Percentiles rank a stretch among this genome's conserved stretches.
Conservation (phyloP, 495 filamentous ascomycete genomes). For the Astrothelium subdiscretum region DNA sequence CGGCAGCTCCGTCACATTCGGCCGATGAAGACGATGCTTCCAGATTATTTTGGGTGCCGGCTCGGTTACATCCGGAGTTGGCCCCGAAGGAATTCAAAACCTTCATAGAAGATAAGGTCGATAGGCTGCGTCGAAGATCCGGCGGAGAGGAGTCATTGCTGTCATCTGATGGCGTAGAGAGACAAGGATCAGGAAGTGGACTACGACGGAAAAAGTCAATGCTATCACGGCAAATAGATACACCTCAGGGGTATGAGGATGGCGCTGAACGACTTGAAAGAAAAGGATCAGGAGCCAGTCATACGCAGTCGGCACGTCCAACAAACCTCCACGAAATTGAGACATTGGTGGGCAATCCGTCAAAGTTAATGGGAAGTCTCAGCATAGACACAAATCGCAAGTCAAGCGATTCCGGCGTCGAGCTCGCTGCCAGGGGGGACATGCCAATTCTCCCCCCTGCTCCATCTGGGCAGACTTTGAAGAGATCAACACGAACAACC, state of each 20-base stretch:
- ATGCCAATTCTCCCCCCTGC: slow-evolving; percentile 71
- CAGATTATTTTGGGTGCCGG: slow-evolving; percentile 89
- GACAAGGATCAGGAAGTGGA: slow-evolving; percentile 47
- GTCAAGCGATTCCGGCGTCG: slow-evolving; percentile 24
- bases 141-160: slow-evolving; percentile 51
- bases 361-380: slow-evolving; percentile 54
- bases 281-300: slow-evolving; percentile 49
- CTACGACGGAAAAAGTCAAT: slow-evolving; percentile 87
- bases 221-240: slow-evolving; percentile 85
- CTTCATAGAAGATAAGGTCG: slow-evolving; percentile 85
- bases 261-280: slow-evolving; percentile 76
- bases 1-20: slow-evolving; percentile 57
- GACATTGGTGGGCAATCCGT: slow-evolving; percentile 68
- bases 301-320: not conserved
- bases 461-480: slow-evolving; percentile 64
- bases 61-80: slow-evolving; percentile 84
- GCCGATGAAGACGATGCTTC: slow-evolving; percentile 80
- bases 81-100: slow-evolving; percentile 95
- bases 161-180: slow-evolving; percentile 51
- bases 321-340: slow-evolving; percentile 58
- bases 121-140: slow-evolving; percentile 75
- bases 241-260: slow-evolving; percentile 61
- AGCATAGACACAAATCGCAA: slow-evolving; percentile 38
- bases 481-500: slow-evolving; percentile 82
- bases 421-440: slow-evolving; percentile 54